Evolutionary conservation across 2,329 filamentous ascomycete species (phyloP), one percentile per base, ranked within the genome.

Genomic region (Botrytis paeoniae): DNA sequence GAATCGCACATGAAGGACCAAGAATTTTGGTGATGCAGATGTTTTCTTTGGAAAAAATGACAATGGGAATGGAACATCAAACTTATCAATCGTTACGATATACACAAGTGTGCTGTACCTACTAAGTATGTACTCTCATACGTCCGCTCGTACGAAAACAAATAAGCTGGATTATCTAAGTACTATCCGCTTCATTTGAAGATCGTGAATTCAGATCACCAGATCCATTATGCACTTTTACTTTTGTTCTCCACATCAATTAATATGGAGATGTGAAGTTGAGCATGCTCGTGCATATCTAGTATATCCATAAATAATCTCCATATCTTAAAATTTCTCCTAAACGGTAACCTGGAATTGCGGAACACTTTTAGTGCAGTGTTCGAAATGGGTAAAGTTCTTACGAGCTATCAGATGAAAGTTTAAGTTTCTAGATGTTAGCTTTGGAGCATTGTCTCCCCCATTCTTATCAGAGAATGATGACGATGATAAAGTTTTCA

Each of bases 1-100:
- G 62, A 68, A 72, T 72, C 43, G 61, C 48, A 48, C 32, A 45
- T 32, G 25, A 32, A 60, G 70, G 18, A 51, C 41, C 41, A 68
- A 39, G 39, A 60, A 68, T 72, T 37, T 20, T 18, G 20, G 39
- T 14, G 45, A 61, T 68, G 54, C 41, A 51, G 39, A 61, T 18
- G 37, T 32, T 41, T 25, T 32, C 45, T 39, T 48, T 32, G 70
- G 48, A 59, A 66, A 32, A 29, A 10, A 41, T 69, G 51, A 29
- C 39, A 37, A 39, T 54, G 9, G 18, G 29, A 60, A 39, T 25
- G 39, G 54, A 12, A 32, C 48, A 59, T 32, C 16, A 20, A 62
- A 43, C 18, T 25, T 20, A 48, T 68, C 48, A 20, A 43, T 54
- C 14, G 39, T 16, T 54, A 51, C 14, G 25, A 68, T 41, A n/a